Conservation (phyloP, 2,329 filamentous ascomycete species). For the Aspergillus fructus region DNA sequence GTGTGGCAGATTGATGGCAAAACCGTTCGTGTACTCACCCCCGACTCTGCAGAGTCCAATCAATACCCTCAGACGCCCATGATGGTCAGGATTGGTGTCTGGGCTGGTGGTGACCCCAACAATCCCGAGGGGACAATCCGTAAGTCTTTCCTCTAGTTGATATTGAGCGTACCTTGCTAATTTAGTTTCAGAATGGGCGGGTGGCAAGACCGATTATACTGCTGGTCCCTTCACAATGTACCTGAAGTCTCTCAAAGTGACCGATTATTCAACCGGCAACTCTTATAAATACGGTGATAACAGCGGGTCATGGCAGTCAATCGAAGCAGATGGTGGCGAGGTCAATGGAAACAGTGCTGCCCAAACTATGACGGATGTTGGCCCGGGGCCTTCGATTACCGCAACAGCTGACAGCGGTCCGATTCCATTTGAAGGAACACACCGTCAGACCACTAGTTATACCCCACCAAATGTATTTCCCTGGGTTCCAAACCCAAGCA, state of each 20-base stretch:
- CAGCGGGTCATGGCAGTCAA: conserved; percentile 77
- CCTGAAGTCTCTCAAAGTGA: conserved; percentile 71
- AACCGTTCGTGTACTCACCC: conserved; percentile 72
- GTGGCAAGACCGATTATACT: conserved; percentile 79
- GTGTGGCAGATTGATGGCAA: conserved; percentile 81
- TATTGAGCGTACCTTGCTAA: conserved; percentile 14
- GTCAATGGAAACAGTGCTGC: conserved; percentile 64
- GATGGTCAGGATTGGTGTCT: conserved; percentile 88
- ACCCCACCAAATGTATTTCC: conserved; percentile 65
- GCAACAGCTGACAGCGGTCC: conserved; percentile 62
- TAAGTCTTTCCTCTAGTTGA: conserved; percentile 29
- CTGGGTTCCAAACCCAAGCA: conserved; percentile 58
- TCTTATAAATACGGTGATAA: conserved; percentile 79
- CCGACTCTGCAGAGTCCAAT: conserved; percentile 62
- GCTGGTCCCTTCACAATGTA: conserved; percentile 83
- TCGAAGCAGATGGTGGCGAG: conserved; percentile 73
- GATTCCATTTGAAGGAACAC: conserved; percentile 63
- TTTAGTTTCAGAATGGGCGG: conserved; percentile 66
- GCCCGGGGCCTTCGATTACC: conserved; percentile 61
- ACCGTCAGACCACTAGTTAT: conserved; percentile 45
- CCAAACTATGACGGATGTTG: conserved; percentile 38
- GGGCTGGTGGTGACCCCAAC: conserved; percentile 82
- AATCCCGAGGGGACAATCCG: conserved; percentile 78
- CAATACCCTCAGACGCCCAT: conserved; percentile 96
- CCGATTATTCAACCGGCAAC: conserved; percentile 90